Evolutionary conservation across 2,329 filamentous ascomycete genomes (phyloP).

Genomic region (Fusarium zealandicum): DNA sequence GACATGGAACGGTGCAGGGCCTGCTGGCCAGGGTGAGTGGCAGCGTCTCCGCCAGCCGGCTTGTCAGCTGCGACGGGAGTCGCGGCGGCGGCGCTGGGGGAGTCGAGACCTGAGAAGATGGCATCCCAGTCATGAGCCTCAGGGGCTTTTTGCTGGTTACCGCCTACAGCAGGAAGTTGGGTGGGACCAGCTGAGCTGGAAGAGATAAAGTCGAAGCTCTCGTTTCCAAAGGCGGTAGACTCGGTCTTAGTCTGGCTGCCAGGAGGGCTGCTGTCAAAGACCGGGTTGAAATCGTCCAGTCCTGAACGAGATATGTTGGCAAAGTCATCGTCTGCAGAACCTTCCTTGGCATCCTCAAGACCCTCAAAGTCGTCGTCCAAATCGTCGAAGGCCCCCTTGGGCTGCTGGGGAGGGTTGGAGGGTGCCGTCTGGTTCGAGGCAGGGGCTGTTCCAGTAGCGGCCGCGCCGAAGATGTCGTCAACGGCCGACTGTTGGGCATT

Average conservation of each 20-base stretch:
- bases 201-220: conserved; percentile 67
- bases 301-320: conserved; percentile 74
- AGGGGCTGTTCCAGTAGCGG: conserved; percentile 37
- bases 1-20: conserved; percentile 63
- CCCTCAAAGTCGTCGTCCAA: conserved; percentile 84
- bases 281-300: conserved; percentile 80
- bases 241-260: conserved; percentile 63
- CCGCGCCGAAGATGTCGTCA: conserved; percentile 54
- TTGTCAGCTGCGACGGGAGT: conserved; percentile 31
- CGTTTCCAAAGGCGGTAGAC: conserved; percentile 58
- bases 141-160: conserved; percentile 48
- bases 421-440: conserved; percentile 43
- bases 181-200: conserved; percentile 44
- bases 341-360: conserved; percentile 84
- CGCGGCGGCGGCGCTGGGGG: conserved; percentile 49
- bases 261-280: conserved; percentile 76
- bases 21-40: conserved; percentile 39
- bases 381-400: conserved; percentile 71
- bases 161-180: conserved; percentile 48
- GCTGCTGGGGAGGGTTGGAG: conserved; percentile 41
- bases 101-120: conserved; percentile 84
- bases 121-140: conserved; percentile 89
- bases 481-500: conserved; percentile 44
- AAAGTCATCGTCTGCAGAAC: conserved; percentile 80
- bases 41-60: conserved; percentile 13